Conservation (phyloP, 176 grass and related monocot genomes). For the Oryza glaberrima region DNA sequence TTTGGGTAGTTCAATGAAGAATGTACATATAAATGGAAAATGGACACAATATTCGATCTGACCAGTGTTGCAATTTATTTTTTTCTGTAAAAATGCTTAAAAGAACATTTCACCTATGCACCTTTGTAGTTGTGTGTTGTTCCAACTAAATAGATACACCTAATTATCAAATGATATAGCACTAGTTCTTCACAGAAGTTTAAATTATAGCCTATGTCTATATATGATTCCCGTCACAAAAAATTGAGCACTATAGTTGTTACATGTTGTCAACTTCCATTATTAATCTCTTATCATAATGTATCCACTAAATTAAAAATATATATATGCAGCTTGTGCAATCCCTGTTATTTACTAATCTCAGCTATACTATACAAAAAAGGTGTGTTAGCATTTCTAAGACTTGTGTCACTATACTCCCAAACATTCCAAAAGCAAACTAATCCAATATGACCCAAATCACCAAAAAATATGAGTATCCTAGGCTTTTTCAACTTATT, state of each 20-base stretch:
- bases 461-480: constrained; percentile 23
- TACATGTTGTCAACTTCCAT: neutral
- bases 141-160: too few relatives aligned
- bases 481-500: neutral
- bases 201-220: neutral
- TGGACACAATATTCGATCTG: neutral
- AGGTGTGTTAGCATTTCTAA: neutral
- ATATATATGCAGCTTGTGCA: too few relatives aligned
- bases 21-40: neutral
- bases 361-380: neutral
- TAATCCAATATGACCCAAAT: constrained; percentile 17
- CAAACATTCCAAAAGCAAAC: neutral
- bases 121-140: too few relatives aligned
- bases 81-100: neutral
- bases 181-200: neutral
- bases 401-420: neutral
- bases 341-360: too few relatives aligned
- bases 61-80: neutral
- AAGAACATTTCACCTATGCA: too few relatives aligned
- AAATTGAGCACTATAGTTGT: neutral
- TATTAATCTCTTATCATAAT: neutral
- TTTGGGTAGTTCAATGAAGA: constrained; percentile 18
- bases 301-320: neutral
- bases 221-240: neutral
- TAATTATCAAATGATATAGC: neutral